Evolutionary conservation across 208 protist species (phyloP).

Genomic region (Trichomonas tenax): DNA sequence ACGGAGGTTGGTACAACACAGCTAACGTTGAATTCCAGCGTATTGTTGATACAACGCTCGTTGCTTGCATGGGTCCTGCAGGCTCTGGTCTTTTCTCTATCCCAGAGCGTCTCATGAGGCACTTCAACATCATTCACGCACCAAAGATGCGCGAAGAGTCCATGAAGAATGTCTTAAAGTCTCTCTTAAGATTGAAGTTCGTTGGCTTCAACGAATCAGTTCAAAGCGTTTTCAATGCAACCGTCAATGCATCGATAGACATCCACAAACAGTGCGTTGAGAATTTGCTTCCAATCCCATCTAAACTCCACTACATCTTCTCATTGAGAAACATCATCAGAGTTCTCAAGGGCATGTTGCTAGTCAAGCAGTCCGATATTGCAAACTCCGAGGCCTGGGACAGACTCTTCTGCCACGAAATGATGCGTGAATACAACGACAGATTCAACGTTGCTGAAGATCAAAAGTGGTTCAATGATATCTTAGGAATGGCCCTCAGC

Average conservation of each 20-base stretch:
- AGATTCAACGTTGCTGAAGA: slow-evolving; percentile 73
- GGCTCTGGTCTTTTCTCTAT: slow-evolving; percentile 81
- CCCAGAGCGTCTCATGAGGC: slow-evolving; percentile 78
- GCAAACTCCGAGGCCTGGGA: slow-evolving; percentile 38
- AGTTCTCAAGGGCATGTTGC: slow-evolving; percentile 44
- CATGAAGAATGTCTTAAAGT: slow-evolving; percentile 44
- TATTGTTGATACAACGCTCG: slow-evolving; percentile 70
- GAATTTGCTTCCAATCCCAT: slow-evolving; percentile 72
- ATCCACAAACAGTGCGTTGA: slow-evolving; percentile 32
- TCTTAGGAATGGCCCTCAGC: not conserved
- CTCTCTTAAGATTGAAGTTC: slow-evolving; percentile 35
- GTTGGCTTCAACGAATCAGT: slow-evolving; percentile 46
- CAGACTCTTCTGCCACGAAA: slow-evolving; percentile 80
- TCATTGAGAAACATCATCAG: slow-evolving; percentile 86
- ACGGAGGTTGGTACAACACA: slow-evolving; percentile 85
- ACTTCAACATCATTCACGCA: slow-evolving; percentile 69
- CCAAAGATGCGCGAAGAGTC: slow-evolving; percentile 10
- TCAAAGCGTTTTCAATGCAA: slow-evolving; percentile 37
- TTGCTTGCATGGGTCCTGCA: slow-evolving; percentile 75
- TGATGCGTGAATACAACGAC: slow-evolving; percentile 79
- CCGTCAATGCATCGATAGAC: slow-evolving; percentile 38
- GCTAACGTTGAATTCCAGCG: slow-evolving; percentile 74
- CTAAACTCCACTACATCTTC: slow-evolving; percentile 92
- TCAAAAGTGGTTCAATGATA: slow-evolving; percentile 56
- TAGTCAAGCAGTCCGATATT: not conserved